phyloP scores from a whole-genome alignment of 2,329 filamentous ascomycete genomes.

The Verticillium albo-atrum region DNA sequence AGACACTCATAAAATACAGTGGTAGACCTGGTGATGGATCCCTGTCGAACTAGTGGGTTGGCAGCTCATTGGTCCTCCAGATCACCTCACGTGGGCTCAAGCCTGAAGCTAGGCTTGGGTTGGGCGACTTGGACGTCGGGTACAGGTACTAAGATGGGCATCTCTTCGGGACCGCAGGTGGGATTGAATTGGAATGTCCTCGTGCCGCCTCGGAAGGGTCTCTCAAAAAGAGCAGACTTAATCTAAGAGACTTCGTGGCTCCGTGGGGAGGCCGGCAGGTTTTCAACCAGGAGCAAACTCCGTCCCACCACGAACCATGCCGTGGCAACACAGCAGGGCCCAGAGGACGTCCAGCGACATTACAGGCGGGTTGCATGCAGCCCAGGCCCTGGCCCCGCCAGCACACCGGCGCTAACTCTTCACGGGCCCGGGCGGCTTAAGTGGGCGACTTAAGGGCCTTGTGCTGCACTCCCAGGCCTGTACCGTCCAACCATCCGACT shows the following conservation, averaged over 20 bases:
- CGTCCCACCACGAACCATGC: neutral
- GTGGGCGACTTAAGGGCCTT: neutral
- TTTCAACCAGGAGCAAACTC: neutral
- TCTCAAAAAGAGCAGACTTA: neutral
- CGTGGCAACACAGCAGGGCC: neutral
- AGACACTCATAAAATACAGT: no score
- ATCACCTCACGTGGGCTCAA: neutral
- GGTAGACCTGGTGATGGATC: neutral
- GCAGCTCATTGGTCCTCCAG: neutral
- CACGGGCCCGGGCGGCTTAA: neutral
- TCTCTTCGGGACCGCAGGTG: neutral
- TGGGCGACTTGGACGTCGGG: neutral
- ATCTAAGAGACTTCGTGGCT: neutral
- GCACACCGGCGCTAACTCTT: neutral
- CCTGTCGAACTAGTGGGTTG: neutral
- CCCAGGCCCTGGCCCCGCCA: neutral
- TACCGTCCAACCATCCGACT: neutral
- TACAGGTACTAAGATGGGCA: neutral
- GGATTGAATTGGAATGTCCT: neutral
- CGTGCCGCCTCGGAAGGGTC: neutral
- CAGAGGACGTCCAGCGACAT: slow-evolving; percentile 1
- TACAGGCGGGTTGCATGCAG: slow-evolving; percentile 8
- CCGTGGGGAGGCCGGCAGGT: neutral
- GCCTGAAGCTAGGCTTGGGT: neutral
- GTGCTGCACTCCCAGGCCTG: neutral